A percentile compares a stretch with the other conserved stretches of the same genome.
Evolutionary conservation across 345 rosid species (phyloP).

Genomic region (Brassica juncea): DNA sequence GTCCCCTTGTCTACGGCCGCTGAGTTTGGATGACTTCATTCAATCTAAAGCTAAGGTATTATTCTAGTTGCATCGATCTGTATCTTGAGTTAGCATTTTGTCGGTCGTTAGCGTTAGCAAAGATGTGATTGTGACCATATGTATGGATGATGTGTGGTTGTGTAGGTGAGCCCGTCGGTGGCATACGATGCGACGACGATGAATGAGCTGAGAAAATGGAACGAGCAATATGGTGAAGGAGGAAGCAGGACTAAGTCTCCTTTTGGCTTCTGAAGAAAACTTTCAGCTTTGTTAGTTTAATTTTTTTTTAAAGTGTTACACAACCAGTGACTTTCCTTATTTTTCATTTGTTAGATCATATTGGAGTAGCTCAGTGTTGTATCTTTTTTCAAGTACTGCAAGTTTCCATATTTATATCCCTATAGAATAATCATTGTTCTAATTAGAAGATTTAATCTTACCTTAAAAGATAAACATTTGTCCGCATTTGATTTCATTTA

Average conservation of each 20-base stretch:
- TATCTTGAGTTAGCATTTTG: background rate
- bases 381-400: background rate
- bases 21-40: constrained; percentile 74
- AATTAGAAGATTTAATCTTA: background rate
- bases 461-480: background rate
- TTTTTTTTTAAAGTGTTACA: background rate
- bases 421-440: background rate
- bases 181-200: constrained; percentile 81
- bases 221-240: constrained; percentile 94
- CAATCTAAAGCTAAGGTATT: constrained; percentile 81
- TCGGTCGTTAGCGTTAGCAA: background rate
- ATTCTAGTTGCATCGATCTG: constrained; percentile 7
- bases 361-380: constrained; percentile 12
- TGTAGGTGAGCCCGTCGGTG: constrained; percentile 90
- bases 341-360: constrained; percentile 12
- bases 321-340: background rate
- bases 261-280: constrained; percentile 61
- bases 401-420: background rate
- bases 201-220: constrained; percentile 98
- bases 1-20: constrained; percentile 56
- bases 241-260: constrained; percentile 85
- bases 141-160: constrained; percentile 1
- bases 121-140: constrained; percentile 20
- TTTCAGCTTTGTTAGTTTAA: constrained; percentile 4
- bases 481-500: background rate